Conservation (phyloP, 176 grass and related monocot species). For the Echinochloa phyllopogon region DNA sequence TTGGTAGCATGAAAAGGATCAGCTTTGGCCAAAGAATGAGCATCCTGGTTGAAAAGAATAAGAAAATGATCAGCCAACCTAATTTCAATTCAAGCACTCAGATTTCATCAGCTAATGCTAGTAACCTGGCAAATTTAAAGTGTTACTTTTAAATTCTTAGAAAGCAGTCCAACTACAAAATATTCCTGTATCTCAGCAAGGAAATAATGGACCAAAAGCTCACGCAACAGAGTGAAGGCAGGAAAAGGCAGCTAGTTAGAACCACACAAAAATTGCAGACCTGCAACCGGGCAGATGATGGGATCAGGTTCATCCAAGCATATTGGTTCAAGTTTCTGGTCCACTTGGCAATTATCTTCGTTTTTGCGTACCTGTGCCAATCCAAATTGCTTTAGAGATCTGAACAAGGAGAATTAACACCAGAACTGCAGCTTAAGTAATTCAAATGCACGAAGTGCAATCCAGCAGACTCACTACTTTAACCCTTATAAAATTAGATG, state of each 20-base stretch:
- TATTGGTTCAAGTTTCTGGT: constrained; percentile 42
- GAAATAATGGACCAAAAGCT: neutral
- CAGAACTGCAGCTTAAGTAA: neutral
- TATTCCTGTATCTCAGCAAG: neutral
- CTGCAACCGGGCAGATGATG: constrained; percentile 48
- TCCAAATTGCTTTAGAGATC: neutral
- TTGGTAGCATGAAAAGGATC: neutral
- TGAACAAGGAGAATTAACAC: neutral
- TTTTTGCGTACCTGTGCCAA: constrained; percentile 71
- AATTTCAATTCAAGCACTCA: constrained; percentile 25
- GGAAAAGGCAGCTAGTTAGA: neutral
- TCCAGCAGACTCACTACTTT: neutral
- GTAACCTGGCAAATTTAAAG: neutral
- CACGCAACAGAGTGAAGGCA: neutral
- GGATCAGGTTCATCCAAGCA: constrained; percentile 54
- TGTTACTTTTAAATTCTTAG: neutral
- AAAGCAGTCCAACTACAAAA: neutral
- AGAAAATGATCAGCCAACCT: neutral
- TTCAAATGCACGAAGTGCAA: neutral
- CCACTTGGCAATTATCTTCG: constrained; percentile 44
- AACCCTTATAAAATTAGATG: neutral
- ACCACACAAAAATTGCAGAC: constrained; percentile 34
- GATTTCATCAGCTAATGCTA: neutral
- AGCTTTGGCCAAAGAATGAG: neutral
- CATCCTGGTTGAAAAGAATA: constrained; percentile 25